Conservation (phyloP, 257 asterid genomes). For the Anisodus acutangulus region DNA sequence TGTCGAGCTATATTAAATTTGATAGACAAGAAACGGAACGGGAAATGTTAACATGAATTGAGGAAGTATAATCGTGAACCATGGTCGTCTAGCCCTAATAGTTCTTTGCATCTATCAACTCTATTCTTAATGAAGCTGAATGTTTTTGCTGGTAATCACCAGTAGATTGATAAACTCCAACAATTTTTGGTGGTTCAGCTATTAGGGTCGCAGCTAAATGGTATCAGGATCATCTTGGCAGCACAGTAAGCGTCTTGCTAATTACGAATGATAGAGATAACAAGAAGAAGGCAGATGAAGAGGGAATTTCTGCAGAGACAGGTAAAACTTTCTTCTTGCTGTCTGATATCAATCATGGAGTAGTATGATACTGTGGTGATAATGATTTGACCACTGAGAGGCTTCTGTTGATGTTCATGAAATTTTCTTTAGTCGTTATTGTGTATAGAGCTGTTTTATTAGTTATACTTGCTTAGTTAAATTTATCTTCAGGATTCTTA, state of each 20-base stretch:
- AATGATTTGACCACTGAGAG: slow-evolving; percentile 1
- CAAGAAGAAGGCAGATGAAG: slow-evolving; percentile 76
- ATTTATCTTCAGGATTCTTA: background rate
- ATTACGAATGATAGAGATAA: slow-evolving; percentile 92
- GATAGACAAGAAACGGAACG: background rate
- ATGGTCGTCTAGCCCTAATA: background rate
- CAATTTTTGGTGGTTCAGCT: slow-evolving; percentile 57
- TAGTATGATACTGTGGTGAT: background rate
- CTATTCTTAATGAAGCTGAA: background rate
- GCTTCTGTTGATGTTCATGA: background rate
- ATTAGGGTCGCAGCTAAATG: slow-evolving; percentile 90
- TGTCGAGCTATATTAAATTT: background rate
- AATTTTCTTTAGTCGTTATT: background rate
- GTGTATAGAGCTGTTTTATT: background rate
- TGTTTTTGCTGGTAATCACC: background rate
- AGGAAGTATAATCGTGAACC: background rate
- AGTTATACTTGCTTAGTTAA: background rate
- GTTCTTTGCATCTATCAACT: slow-evolving; percentile 9
- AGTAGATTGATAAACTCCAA: background rate
- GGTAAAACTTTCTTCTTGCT: slow-evolving; percentile 46
- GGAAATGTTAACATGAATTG: slow-evolving; percentile 1
- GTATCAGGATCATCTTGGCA: slow-evolving; percentile 92
- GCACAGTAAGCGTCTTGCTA: slow-evolving; percentile 61
- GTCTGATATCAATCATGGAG: slow-evolving; percentile 8
- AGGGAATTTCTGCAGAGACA: slow-evolving; percentile 91